phyloP scores from a whole-genome alignment of 768 basidiomycete genomes.

The Lactarius deliciosus region DNA sequence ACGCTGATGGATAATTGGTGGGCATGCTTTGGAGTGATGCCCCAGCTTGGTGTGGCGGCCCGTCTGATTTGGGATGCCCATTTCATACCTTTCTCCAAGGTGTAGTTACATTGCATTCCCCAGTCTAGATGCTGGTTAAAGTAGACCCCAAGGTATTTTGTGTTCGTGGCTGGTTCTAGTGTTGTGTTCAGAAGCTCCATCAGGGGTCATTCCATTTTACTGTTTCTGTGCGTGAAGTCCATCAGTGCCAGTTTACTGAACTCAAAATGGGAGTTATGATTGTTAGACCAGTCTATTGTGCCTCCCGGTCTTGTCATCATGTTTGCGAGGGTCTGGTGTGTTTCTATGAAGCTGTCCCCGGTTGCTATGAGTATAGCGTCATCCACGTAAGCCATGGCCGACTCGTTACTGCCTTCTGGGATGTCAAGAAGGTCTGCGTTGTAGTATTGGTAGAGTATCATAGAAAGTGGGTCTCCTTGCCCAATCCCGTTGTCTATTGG shows the following conservation, averaged over 20 bases:
- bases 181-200: background rate
- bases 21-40: too few species aligned
- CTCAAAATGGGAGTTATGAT: background rate
- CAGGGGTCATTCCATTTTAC: background rate
- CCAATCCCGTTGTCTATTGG: background rate
- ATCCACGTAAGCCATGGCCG: background rate
- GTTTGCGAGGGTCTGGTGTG: background rate
- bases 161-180: rapidly evolving
- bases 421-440: constrained; percentile 14
- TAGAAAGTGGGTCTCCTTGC: constrained; percentile 6
- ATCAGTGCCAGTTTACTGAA: constrained; percentile 10
- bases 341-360: constrained; percentile 31
- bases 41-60: too few species aligned
- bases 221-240: background rate
- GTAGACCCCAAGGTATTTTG: background rate
- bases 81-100: too few species aligned
- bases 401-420: background rate
- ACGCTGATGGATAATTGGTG: too few species aligned
- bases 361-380: constrained; percentile 30
- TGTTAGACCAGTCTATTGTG: background rate
- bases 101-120: background rate
- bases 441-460: constrained; percentile 8
- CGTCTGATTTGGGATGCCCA: too few species aligned
- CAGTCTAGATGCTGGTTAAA: constrained; percentile 16
- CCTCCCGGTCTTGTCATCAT: constrained; percentile 13